Evolutionary conservation across 1,284 basidiomycete genomes (phyloP).

Genomic region (Peniophora sp.): DNA sequence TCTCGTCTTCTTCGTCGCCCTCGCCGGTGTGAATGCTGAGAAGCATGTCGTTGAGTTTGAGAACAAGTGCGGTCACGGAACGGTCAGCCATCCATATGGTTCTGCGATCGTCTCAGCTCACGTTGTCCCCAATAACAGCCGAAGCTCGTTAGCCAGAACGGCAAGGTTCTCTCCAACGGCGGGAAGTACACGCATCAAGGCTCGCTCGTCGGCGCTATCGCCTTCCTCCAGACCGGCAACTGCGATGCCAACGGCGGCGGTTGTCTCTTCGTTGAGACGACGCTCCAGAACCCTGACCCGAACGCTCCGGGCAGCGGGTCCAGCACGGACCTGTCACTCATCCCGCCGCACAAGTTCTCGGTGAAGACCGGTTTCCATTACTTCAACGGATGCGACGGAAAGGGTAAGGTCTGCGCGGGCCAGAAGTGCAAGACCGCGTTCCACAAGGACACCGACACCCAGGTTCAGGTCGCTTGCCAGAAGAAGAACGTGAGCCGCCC

Average conservation of each 20-base stretch:
- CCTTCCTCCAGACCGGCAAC: neutral
- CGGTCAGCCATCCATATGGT: too few relatives aligned
- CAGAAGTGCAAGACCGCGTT: constrained; percentile 1
- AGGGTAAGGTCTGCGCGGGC: constrained; percentile 3
- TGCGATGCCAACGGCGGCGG: constrained; percentile 16
- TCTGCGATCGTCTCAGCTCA: too few relatives aligned
- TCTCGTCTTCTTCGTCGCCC: too few relatives aligned
- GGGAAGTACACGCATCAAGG: too few relatives aligned
- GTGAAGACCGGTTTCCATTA: constrained; percentile 33
- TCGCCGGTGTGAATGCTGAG: too few relatives aligned
- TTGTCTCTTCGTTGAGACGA: constrained; percentile 16
- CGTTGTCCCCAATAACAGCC: too few relatives aligned
- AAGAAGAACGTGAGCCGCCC: constrained; percentile 12
- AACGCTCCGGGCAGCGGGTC: constrained; percentile 13
- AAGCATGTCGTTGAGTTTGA: too few relatives aligned
- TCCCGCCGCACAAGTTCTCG: constrained; percentile 23
- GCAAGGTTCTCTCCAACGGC: too few relatives aligned
- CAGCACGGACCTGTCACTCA: constrained; percentile 17
- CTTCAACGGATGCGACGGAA: constrained; percentile 4
- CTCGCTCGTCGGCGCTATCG: neutral
- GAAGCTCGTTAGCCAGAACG: too few relatives aligned
- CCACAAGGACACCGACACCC: constrained; percentile 13
- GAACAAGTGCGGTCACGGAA: too few relatives aligned
- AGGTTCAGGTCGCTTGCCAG: constrained; percentile 20
- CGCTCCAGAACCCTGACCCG: constrained; percentile 14